Base-by-base conservation (phyloP, 768 basidiomycete genomes). In the Xerocomellus intermedius region DNA sequence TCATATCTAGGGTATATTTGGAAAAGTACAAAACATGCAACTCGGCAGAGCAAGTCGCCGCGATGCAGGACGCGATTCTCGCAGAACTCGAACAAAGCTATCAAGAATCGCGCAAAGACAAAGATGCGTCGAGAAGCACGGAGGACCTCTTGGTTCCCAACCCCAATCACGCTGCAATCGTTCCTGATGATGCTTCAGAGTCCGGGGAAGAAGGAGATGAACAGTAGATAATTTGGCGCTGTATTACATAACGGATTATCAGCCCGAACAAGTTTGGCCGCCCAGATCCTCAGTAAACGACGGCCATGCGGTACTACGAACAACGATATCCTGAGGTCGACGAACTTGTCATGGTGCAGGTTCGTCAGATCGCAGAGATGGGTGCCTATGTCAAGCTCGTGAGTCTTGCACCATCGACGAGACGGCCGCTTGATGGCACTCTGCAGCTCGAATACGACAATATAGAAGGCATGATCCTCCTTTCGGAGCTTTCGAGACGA, bases 321-420 rank as follows among this genome's bases (percentile, higher is more conserved):
- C 90, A 89, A 67, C 85, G 86, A 64, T 97, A 94, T 69, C 94
- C 94, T 26, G 91, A 98, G 73, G 92, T 97, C 59, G 96, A 99
- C 71, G 92, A 97, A 72, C 86, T 98, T 48, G 97, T 98, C 74
- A 98, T 98, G 96, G 97, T 99, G 13, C 95, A 98, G 70, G 97
- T 99, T 59, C 91, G 92, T 72, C 94, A 97, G 76, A 99, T 99
- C 65, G 93, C 94, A 49, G 96, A 99, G 74, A 99, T 98, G 96
- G 97, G 97, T 45, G 97, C 97, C 42, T 98, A 99, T 71, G 97
- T 99, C 60, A 98, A 98, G 69, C 80, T 99, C 63, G 95, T 96
- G 61, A 63, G 89, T 77, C 21, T 10, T n/a, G 22, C 21, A 2
- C 14, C 33, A 16, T 43, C 45, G 14, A 8, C n/a, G 1, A 16